Evolutionary conservation across 345 rosid genomes (phyloP).

Genomic region (Tarenaya hassleriana): DNA sequence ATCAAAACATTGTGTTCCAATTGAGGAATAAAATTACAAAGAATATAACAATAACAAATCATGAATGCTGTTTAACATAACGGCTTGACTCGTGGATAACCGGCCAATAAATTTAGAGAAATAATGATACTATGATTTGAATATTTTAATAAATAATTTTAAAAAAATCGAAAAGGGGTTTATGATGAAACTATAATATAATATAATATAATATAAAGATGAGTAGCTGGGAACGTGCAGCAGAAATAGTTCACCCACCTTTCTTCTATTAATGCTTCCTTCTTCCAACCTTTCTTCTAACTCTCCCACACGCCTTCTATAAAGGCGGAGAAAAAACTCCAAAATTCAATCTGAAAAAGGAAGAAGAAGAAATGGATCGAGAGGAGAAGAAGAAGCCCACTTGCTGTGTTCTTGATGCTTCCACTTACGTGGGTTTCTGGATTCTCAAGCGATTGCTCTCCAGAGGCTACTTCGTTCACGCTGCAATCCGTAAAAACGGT

Average conservation of each 20-base stretch:
- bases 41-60: too few species aligned
- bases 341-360: neutral
- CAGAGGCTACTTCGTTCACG: conserved; percentile 76
- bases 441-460: conserved; percentile 61
- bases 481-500: conserved; percentile 63
- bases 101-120: too few species aligned
- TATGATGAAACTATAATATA: conserved; percentile 2
- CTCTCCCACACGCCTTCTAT: conserved; percentile 23
- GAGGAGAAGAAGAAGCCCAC: conserved; percentile 22
- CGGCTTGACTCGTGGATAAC: too few species aligned
- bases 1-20: too few species aligned
- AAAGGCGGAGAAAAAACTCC: neutral
- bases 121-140: too few species aligned
- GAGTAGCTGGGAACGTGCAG: conserved; percentile 55
- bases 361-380: neutral
- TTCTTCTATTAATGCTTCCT: conserved; percentile 29
- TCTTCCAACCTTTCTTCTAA: conserved; percentile 14
- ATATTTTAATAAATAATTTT: neutral
- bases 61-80: too few species aligned
- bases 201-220: conserved; percentile 13
- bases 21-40: too few species aligned
- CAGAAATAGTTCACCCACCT: conserved; percentile 58
- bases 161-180: neutral
- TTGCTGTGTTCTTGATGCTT: conserved; percentile 83
- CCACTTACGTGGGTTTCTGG: conserved; percentile 84